Conservation (phyloP, 31 red algal genomes). For the Porphyra umbilicalis region DNA sequence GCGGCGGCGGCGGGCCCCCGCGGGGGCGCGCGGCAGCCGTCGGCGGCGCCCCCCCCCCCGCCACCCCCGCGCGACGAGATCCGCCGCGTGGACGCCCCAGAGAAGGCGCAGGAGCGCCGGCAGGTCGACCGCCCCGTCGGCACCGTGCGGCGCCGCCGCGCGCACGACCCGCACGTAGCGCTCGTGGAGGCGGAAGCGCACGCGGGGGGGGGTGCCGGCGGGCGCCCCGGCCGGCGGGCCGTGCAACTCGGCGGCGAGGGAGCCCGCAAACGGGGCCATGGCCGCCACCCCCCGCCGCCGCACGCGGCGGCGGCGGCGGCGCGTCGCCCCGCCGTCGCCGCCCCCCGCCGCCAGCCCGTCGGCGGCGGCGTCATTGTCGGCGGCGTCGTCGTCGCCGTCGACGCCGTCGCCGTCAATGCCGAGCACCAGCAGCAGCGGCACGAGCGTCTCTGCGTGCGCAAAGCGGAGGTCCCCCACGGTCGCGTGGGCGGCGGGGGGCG, state of each 20-base stretch:
- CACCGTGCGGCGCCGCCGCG: neutral
- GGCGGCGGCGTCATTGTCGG: neutral
- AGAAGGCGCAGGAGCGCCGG: neutral
- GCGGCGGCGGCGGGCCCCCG: too few relatives aligned
- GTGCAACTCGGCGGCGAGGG: constrained; percentile 46
- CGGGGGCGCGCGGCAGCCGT: too few relatives aligned
- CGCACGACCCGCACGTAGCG: constrained; percentile 24
- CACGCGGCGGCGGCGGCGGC: too few relatives aligned
- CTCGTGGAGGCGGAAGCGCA: constrained; percentile 57
- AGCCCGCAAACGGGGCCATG: constrained; percentile 48
- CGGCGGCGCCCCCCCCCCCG: neutral
- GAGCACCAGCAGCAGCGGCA: constrained; percentile 46
- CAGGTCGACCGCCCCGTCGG: neutral
- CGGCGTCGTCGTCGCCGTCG: neutral
- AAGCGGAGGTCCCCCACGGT: constrained; percentile 54
- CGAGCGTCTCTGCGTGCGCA: constrained; percentile 64
- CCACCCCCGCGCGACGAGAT: neutral
- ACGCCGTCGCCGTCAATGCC: constrained; percentile 15
- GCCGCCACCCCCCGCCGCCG: constrained; percentile 21
- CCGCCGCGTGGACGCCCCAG: neutral
- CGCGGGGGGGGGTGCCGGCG: constrained; percentile 8
- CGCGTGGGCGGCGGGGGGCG: neutral
- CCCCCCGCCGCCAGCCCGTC: too few relatives aligned
- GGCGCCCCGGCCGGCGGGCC: constrained; percentile 1
- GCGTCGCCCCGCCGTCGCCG: too few relatives aligned